Evolutionary conservation across 805 yeast genomes (phyloP), one percentile per base, ranked within the genome.

Genomic region (Maudiozyma saulgeensis): DNA sequence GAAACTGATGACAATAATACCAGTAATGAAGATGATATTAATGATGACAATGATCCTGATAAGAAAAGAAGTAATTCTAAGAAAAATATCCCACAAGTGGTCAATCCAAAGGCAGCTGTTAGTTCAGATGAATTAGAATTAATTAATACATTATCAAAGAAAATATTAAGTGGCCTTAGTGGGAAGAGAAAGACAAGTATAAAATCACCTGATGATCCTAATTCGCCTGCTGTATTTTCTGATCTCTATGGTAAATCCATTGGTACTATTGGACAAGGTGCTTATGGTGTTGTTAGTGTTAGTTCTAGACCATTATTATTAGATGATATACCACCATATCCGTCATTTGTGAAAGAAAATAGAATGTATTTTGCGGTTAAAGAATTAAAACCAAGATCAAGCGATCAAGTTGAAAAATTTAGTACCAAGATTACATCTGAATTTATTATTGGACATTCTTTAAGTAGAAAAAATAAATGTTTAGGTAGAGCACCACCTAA

Each of bases 221-320:
- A 35, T 2, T 12, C 39, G 4, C 28, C 21, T 4, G 16, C 48
- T 13, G 67, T 66, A 1, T 60, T 78, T 26, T 54, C 66, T 3
- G 69, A 70, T 16, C 74, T 74, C 55, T 79, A 77, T 56, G 83
- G 83, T 44, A 73, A 69, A 51, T 68, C 75, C 23, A 69, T 72
- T 48, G 82, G 82, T 8, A 67, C 75, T 28, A 75, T 80, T 50
- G 99, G 98, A 23, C 90, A 91, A 66, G 99, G 98, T 47, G 95
- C 99, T 0, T 93, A 91, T 70, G 99, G 99, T 51, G 95, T 87
- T 56, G 98, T 91, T 21, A 77, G 96, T 51, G 60, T 75, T 82
- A 54, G 96, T 85, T 35, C 96, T 83, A 66, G 89, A 48, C 52
- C 54, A 3, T 41, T 48, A 15, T 50, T 52, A 6, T 16, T 46